Evolutionary conservation across 2,329 filamentous ascomycete genomes (phyloP).

Genomic region (Dothistroma septosporum): DNA sequence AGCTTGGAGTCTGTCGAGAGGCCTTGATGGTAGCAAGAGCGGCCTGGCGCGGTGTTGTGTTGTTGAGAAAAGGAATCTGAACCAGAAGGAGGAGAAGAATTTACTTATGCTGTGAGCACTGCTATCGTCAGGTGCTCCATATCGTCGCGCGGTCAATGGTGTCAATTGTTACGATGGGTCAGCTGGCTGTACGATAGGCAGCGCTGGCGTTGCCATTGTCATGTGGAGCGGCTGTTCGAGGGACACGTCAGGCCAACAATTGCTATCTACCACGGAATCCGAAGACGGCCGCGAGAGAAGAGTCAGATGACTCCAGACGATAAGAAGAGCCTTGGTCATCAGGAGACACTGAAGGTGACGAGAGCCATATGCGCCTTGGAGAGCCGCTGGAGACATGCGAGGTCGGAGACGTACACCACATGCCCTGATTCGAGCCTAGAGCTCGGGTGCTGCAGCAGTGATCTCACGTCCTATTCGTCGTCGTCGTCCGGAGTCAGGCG

Average conservation of each 20-base stretch:
- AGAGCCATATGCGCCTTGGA: not conserved
- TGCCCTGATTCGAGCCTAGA: not conserved
- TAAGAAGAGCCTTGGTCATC: not conserved
- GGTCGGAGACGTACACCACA: not conserved
- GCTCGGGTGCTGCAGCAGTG: not conserved
- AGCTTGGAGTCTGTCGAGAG: not conserved
- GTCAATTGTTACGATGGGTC: not conserved
- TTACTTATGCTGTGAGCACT: not conserved
- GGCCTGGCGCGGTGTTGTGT: not conserved
- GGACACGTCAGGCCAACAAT: not conserved
- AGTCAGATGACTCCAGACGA: not conserved
- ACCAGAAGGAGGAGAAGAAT: not conserved
- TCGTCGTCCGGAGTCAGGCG: not conserved
- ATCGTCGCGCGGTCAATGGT: not conserved
- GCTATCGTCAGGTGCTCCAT: slow-evolving; percentile 1
- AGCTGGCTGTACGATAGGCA: slow-evolving; percentile 1
- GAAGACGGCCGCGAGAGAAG: not conserved
- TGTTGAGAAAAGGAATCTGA: not conserved
- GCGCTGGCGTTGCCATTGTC: not conserved
- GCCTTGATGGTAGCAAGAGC: not conserved
- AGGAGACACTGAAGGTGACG: not conserved
- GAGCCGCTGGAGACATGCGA: not conserved
- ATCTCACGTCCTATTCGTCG: not conserved
- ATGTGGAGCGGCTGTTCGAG: not conserved
- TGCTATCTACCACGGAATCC: not conserved